These are phyloP conservation scores for Ophiostoma novo-ulmi DNA, from an alignment of 2,329 filamentous ascomycete genomes.

Conservation along the genomic window DNA sequence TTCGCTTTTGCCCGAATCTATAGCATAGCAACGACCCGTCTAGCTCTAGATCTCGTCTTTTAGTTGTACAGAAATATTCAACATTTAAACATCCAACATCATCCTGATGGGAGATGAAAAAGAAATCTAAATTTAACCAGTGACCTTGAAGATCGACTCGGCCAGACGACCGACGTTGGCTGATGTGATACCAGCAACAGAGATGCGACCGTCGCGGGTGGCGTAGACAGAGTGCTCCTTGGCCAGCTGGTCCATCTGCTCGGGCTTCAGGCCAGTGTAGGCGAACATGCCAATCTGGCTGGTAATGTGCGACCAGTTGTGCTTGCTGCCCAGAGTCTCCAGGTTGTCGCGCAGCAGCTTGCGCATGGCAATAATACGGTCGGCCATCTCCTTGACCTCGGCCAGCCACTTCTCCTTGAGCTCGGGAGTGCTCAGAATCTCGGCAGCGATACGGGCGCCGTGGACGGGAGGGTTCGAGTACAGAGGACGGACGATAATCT, in stretches of 20 bases:
- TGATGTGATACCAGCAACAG: slow-evolving; percentile 75
- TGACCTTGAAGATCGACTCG: slow-evolving; percentile 79
- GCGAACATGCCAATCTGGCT: slow-evolving; percentile 99
- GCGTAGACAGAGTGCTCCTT: slow-evolving; percentile 98
- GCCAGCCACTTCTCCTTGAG: slow-evolving; percentile 91
- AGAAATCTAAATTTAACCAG: slow-evolving; percentile 44
- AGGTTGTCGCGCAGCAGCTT: slow-evolving; percentile 90
- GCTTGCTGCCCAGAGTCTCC: slow-evolving; percentile 88
- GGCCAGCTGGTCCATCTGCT: slow-evolving; percentile 86
- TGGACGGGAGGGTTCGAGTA: slow-evolving; percentile 99
- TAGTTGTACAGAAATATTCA: neutral
- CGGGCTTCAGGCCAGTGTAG: slow-evolving; percentile 85
- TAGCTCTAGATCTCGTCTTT: slow-evolving; percentile 12
- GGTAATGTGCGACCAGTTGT: slow-evolving; percentile 98
- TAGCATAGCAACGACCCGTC: neutral
- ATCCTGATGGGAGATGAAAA: neutral
- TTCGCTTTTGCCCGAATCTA: neutral
- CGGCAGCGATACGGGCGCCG: slow-evolving; percentile 86
- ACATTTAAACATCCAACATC: neutral
- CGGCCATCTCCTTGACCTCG: slow-evolving; percentile 98
- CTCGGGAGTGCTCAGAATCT: slow-evolving; percentile 79
- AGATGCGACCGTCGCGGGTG: slow-evolving; percentile 86
- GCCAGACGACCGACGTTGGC: slow-evolving; percentile 75
- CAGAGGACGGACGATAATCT: slow-evolving; percentile 92
- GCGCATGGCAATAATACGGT: slow-evolving; percentile 98